Base-by-base conservation (phyloP, 2,329 filamentous ascomycete genomes). In the Tolypocladium tundrense region DNA sequence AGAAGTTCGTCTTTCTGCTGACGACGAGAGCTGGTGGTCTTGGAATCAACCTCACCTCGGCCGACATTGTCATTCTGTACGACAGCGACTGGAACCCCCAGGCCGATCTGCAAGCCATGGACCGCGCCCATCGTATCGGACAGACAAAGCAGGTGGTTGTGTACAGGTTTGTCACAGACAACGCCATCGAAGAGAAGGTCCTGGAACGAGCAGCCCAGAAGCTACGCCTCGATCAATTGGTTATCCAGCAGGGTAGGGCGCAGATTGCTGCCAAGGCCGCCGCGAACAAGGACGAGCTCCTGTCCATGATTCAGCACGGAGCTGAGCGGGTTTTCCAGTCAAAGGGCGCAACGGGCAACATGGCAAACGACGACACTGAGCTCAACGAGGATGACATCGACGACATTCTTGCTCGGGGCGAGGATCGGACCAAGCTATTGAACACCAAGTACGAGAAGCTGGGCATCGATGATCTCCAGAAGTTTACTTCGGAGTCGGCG, bases 81-180 rank as follows among this genome's bases (percentile, higher is more conserved):
- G 94, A 99, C 72, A 97, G 92, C 67, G 94, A 99, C 70, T 99
- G 94, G 94, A 97, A 97, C 68, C 94, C 94, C 11, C 94, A 99
- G 73, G 94, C 94, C 21, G 94, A 99, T 84, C 76, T 99, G 60
- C 94, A 99, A 73, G 94, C 94, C 58, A 99, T 99, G 94, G 94
- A 99, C 69, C 90, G 94, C 70, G 94, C 94, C 55, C 94, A 99
- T 76, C 91, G 94, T 76, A 99, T 99, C 66, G 94, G 94, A 43
- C 94, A 99, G 75, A 99, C 91, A 6, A 99, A 99, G 75, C 94
- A 99, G 71, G 94, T 99, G 13, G 83, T 92, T 50, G 94, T 99
- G 4, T 99, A 96, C 77, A 85, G 94, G 60, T 97, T 99, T 66
- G 90, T 99, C 31, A 99, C 95, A 0, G 94, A 99, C 70, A 95